Conservation (phyloP, 352 stramenopile species). For the Phytopythium kandeliae region DNA sequence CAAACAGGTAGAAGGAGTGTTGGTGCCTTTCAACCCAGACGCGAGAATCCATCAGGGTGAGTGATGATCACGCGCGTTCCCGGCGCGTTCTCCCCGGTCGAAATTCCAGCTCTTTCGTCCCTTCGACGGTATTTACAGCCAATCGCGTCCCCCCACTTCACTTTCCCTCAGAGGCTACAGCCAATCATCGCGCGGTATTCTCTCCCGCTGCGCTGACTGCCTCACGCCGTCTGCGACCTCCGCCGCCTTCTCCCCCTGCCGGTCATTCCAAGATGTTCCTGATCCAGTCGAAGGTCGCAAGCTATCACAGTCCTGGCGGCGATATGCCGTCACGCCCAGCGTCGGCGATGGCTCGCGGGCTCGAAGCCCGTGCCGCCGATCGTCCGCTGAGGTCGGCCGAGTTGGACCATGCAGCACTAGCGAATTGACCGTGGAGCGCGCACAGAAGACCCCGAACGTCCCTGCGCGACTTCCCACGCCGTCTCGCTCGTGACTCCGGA, state of each 20-base stretch:
- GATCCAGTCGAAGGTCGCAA: neutral
- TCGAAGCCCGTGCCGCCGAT: neutral
- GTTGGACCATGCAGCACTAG: conserved; percentile 5
- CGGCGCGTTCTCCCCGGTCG: neutral
- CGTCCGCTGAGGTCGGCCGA: conserved; percentile 1
- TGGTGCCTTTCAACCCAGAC: no score
- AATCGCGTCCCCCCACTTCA: neutral
- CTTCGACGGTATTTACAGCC: neutral
- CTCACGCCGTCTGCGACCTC: no score
- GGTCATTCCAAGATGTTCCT: neutral
- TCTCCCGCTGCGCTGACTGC: no score
- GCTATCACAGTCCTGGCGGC: neutral
- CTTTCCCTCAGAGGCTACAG: neutral
- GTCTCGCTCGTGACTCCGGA: neutral
- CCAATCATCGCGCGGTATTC: neutral
- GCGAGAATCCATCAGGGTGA: neutral
- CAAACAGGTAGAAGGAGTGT: no score
- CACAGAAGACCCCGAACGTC: conserved; percentile 1
- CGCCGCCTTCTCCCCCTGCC: neutral
- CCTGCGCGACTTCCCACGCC: neutral
- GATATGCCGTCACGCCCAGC: neutral
- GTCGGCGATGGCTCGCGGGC: neutral
- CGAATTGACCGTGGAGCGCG: conserved; percentile 3
- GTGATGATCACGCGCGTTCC: neutral
- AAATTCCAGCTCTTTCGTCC: neutral